Evolutionary conservation across 768 basidiomycete species (phyloP).

Genomic region (Cystobasidium ongulense): DNA sequence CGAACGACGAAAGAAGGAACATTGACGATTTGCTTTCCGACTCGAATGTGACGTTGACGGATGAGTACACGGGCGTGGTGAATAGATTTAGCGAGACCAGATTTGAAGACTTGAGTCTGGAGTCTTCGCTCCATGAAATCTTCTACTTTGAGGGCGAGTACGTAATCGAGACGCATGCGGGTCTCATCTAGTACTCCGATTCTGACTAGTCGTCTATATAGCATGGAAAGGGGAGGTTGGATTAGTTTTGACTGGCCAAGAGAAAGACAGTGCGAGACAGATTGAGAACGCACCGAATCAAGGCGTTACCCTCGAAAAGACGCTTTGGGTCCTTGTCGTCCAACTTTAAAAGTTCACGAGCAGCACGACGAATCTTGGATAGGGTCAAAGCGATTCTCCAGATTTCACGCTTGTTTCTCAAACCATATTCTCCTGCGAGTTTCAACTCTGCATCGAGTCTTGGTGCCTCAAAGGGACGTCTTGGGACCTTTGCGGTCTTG

Average conservation of each 20-base stretch:
- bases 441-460: slow-evolving; percentile 97
- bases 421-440: slow-evolving; percentile 99
- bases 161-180: slow-evolving; percentile 99
- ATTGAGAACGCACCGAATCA: slow-evolving; percentile 54
- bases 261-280: not conserved
- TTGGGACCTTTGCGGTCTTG: slow-evolving; percentile 70
- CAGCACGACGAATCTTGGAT: slow-evolving; percentile 99
- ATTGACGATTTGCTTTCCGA: slow-evolving; percentile 98
- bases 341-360: slow-evolving; percentile 99
- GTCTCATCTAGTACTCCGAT: slow-evolving; percentile 99
- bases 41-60: slow-evolving; percentile 95
- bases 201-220: slow-evolving; percentile 68
- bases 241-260: not conserved
- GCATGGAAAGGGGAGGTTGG: not conserved
- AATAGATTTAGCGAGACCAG: slow-evolving; percentile 91
- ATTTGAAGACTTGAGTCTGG: slow-evolving; percentile 99
- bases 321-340: slow-evolving; percentile 99
- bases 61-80: slow-evolving; percentile 98
- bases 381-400: slow-evolving; percentile 98
- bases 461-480: slow-evolving; percentile 90
- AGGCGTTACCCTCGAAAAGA: slow-evolving; percentile 91
- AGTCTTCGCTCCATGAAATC: slow-evolving; percentile 99
- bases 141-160: slow-evolving; percentile 96
- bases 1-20: slow-evolving; percentile 98
- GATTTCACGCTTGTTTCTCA: slow-evolving; percentile 99